These are phyloP conservation scores for Neofusicoccum sp. DNA, from an alignment of 2,329 filamentous ascomycete genomes.

Conservation along the genomic window DNA sequence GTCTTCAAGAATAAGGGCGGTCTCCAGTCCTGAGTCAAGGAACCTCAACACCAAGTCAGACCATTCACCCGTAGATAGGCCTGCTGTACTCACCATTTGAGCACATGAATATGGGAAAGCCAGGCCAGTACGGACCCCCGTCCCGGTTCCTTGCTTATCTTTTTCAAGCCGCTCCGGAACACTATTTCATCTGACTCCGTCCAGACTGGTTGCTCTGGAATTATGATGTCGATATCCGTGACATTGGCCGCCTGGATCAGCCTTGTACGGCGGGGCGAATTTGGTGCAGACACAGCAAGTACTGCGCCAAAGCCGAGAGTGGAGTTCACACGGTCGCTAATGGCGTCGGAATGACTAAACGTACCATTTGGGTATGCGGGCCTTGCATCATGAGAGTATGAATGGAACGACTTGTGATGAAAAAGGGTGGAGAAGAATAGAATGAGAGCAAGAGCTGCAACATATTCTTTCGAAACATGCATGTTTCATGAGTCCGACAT, in stretches of 20 bases:
- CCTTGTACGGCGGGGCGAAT: constrained; percentile 38
- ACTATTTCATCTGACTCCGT: constrained; percentile 33
- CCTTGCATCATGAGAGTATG: no score
- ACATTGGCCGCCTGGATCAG: constrained; percentile 43
- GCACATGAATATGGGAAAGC: constrained; percentile 43
- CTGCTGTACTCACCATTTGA: constrained; percentile 34
- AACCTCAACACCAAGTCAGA: constrained; percentile 32
- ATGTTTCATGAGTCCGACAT: no score
- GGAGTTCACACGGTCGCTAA: constrained; percentile 30
- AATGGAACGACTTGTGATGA: no score
- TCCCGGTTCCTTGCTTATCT: constrained; percentile 26
- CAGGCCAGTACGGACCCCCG: constrained; percentile 44
- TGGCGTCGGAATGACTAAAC: no score
- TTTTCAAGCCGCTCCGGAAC: neutral
- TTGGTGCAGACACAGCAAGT: constrained; percentile 35
- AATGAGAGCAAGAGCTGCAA: no score
- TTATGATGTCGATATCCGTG: constrained; percentile 42
- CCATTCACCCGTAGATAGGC: neutral
- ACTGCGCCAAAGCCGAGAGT: constrained; percentile 41
- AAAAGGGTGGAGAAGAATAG: no score
- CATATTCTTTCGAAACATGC: no score
- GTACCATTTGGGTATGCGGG: no score
- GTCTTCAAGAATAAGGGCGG: constrained; percentile 45
- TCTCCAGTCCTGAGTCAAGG: constrained; percentile 40
- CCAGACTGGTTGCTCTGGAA: constrained; percentile 43